Evolutionary conservation across 305 asterid species (phyloP).

Genomic region (Fraxinus dipetala): DNA sequence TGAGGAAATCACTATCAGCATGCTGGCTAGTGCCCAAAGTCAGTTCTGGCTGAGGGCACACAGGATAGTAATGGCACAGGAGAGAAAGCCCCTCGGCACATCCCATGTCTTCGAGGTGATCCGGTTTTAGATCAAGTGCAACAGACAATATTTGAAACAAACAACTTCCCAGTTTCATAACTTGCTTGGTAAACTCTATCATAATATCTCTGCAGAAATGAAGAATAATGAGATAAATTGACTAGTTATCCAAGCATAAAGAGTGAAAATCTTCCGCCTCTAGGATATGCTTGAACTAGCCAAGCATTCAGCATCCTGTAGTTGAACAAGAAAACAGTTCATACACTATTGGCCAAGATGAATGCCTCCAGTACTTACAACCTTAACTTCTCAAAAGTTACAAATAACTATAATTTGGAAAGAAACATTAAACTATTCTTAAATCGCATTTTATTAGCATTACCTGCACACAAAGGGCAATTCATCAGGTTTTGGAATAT

Average conservation of each 20-base stretch:
- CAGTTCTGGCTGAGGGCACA: constrained; percentile 41
- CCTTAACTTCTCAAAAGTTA: background rate
- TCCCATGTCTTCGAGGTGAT: constrained; percentile 31
- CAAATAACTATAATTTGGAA: background rate
- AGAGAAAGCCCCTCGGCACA: constrained; percentile 32
- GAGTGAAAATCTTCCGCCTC: no score
- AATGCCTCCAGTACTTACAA: background rate
- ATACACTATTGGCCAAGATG: background rate
- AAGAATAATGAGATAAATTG: background rate
- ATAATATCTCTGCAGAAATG: constrained; percentile 29
- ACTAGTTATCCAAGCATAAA: background rate
- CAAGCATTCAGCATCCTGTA: background rate
- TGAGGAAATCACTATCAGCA: constrained; percentile 36
- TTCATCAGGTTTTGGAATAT: constrained; percentile 16
- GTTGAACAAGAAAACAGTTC: background rate
- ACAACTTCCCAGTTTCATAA: constrained; percentile 21
- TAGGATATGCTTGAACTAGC: background rate
- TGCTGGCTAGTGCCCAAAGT: constrained; percentile 40
- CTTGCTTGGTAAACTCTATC: constrained; percentile 24
- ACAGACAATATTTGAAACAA: constrained; percentile 35
- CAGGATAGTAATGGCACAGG: constrained; percentile 36
- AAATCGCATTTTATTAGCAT: background rate
- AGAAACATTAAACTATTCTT: background rate
- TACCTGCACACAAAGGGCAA: constrained; percentile 27
- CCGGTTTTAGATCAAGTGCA: constrained; percentile 30